A percentile compares a stretch with the other conserved stretches of the same genome.
phyloP scores from a whole-genome alignment of 208 protist genomes.

The Leishmania arabica region DNA sequence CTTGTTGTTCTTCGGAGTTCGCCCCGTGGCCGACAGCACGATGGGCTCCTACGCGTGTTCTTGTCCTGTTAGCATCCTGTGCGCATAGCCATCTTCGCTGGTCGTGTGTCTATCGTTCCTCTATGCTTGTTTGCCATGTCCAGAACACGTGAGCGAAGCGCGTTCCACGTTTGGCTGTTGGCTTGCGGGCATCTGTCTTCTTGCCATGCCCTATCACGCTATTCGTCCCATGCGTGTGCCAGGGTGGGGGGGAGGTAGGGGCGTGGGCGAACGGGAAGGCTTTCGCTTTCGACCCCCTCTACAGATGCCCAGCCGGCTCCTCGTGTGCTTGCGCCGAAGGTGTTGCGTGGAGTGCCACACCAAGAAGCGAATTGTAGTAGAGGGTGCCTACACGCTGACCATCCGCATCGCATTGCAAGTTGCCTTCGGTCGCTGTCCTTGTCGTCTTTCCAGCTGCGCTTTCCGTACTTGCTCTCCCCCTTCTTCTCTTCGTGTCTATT shows the following conservation, averaged over 20 bases:
- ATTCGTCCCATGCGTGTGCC: not conserved
- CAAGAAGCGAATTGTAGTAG: not conserved
- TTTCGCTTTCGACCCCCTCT: not conserved
- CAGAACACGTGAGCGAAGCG: not conserved
- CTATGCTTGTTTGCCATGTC: not conserved
- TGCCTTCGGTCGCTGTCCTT: not conserved
- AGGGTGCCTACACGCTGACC: not conserved
- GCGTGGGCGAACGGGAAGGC: not conserved
- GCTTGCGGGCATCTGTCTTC: not conserved
- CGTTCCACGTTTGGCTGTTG: not conserved
- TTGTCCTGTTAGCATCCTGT: not conserved
- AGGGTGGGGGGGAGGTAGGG: not conserved
- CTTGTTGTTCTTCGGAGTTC: not conserved
- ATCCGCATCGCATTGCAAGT: not conserved
- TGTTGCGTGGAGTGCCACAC: not conserved
- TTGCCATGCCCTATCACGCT: not conserved
- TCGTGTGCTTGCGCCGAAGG: not conserved
- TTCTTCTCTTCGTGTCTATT: not conserved
- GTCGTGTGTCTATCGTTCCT: not conserved
- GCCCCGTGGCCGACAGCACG: not conserved
- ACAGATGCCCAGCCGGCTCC: not conserved
- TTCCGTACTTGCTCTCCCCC: not conserved
- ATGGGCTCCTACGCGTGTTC: not conserved
- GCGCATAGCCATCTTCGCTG: not conserved
- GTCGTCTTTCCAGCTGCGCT: not conserved